Evolutionary conservation across 179 eudicot species (phyloP).

Genomic region (Spergularia azorica): DNA sequence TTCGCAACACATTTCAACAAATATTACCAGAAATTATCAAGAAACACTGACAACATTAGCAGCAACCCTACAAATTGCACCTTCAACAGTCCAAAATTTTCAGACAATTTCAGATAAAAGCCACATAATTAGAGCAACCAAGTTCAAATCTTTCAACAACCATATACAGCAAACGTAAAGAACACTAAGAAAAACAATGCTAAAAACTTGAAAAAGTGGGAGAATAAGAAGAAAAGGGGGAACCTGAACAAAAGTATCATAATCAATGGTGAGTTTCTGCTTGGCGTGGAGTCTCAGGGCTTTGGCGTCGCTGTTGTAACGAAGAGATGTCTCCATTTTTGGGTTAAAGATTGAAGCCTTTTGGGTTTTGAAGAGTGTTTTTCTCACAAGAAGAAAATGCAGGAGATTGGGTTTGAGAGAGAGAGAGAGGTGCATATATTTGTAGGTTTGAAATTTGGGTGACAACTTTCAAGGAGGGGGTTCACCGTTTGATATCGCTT

Average conservation of each 20-base stretch:
- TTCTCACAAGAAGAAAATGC: no score
- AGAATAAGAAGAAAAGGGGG: not conserved
- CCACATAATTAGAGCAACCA: not conserved
- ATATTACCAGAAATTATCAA: not conserved
- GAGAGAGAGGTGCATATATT: no score
- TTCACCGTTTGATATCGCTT: no score
- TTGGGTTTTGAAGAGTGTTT: no score
- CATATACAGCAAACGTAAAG: not conserved
- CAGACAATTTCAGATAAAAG: not conserved
- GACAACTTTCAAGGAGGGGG: no score
- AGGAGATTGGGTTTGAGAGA: no score
- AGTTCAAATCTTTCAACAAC: not conserved
- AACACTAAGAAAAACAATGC: not conserved
- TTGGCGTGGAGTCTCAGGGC: slow-evolving; percentile 71
- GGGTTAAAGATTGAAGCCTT: not conserved
- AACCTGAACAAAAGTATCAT: slow-evolving; percentile 59
- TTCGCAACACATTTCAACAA: not conserved
- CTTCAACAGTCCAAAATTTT: no score
- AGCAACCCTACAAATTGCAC: no score
- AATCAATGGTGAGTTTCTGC: slow-evolving; percentile 51
- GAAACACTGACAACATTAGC: no score
- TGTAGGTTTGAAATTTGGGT: no score
- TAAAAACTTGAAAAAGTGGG: no score
- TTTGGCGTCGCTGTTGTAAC: slow-evolving; percentile 62
- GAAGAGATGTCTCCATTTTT: slow-evolving; percentile 73